Evolutionary conservation across 805 yeast species (phyloP), one percentile per base, ranked within the genome.

Genomic region (Sugiyamaella qingdaonensis): DNA sequence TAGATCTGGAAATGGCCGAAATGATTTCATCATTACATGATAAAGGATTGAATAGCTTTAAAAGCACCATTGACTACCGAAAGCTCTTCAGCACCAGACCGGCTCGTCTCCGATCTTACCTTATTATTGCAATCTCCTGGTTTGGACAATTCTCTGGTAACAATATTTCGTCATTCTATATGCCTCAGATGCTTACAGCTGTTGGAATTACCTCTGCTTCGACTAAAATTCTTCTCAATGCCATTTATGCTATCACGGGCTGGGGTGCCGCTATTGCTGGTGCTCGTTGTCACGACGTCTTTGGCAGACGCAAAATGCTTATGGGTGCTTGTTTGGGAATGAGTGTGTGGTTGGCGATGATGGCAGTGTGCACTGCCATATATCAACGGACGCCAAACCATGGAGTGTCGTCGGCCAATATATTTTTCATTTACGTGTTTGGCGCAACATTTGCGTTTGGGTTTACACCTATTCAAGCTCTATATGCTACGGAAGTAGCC

Each of bases 391-490:
- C 56, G 14, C 53, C 48, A 21, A 42, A 5, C 31, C 51, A 55
- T 16, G 44, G 53, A 10, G 55, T 53, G 8, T 61, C 58, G 14
- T 54, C 48, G 7, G 62, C 59, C 31, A 35, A 47, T 24, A 46
- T 56, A 11, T 54, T 48, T 16, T 52, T 56, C 19, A 54, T 54
- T 21, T 56, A 47, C 51, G 35, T 56, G 16, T 56, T 56, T 44
- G 51, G 56, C 8, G 55, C 51, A 8, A 45, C 39, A 24, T 56
- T 46, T 39, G 41, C 57, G 1, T 16, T 69, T 51, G 68, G 68
- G 1, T 63, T 68, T 52, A 70, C 70, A 18, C 67, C 73, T 4
- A 61, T 70, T 60, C 70, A 66, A 46, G 68, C 69, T 14, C 62
- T 68, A 24, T 70, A 70, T 49, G 66, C 69, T 9, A 57, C 52